Conservation (phyloP, 345 rosid species). For the Xanthoceras sorbifolium region DNA sequence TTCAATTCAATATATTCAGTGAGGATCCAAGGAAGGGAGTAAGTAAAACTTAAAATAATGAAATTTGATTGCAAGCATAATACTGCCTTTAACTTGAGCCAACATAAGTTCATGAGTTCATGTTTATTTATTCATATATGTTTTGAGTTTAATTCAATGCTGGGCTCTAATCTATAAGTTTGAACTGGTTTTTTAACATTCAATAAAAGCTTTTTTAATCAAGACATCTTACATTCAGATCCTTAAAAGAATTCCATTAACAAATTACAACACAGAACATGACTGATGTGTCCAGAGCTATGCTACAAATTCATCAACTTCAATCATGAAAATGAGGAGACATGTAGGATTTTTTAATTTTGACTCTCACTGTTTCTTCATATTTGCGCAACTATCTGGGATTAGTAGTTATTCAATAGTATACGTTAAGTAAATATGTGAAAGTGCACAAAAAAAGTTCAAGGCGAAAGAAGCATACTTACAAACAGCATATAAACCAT, state of each 20-base stretch:
- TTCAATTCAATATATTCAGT: neutral
- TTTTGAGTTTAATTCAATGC: neutral
- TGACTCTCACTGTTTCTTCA: neutral
- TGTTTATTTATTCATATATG: neutral
- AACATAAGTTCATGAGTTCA: neutral
- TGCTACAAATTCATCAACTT: neutral
- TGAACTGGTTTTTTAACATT: neutral
- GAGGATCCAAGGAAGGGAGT: neutral
- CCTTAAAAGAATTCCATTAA: neutral
- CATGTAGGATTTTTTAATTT: neutral
- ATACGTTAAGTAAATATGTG: neutral
- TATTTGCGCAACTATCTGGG: neutral
- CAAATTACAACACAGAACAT: neutral
- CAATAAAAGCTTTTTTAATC: too few relatives aligned
- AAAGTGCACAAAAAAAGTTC: neutral
- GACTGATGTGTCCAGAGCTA: neutral
- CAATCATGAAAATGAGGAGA: slow-evolving; percentile 1
- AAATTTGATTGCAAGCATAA: neutral
- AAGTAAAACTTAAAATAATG: neutral
- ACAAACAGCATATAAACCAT: neutral
- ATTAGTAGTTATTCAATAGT: neutral
- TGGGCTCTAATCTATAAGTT: neutral
- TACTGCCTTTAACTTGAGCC: neutral
- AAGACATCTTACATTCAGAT: neutral
- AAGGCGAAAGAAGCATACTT: neutral